These are phyloP conservation scores for Trichoderma hamatum DNA, from an alignment of 2,329 filamentous ascomycete genomes.

Conservation along the genomic window DNA sequence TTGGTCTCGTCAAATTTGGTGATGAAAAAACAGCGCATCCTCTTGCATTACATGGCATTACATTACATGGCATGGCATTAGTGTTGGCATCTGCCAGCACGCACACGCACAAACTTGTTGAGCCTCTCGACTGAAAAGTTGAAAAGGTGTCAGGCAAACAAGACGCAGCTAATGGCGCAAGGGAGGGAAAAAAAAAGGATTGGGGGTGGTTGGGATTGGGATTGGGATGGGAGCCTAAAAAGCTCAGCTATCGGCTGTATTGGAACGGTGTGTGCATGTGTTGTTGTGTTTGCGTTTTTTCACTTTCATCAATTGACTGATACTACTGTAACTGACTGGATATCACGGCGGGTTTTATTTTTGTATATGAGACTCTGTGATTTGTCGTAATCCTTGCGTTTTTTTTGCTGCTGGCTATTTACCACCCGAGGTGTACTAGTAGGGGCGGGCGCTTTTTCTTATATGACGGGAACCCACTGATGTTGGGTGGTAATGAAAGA, in stretches of 20 bases:
- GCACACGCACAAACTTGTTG: neutral
- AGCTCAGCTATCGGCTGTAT: slow-evolving; percentile 2
- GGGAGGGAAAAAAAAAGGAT: slow-evolving; percentile 1
- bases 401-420: neutral
- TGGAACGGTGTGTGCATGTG: neutral
- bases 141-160: slow-evolving; percentile 5
- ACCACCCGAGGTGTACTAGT: neutral
- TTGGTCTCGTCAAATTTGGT: neutral
- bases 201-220: neutral
- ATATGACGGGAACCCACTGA: neutral
- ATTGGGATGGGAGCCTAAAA: slow-evolving; percentile 3
- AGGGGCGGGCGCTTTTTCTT: neutral
- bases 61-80: neutral
- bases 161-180: slow-evolving; percentile 20
- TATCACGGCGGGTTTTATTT: too few species aligned
- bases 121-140: neutral
- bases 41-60: neutral
- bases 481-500: neutral
- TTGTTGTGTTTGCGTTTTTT: neutral
- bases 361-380: neutral
- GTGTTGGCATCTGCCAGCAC: neutral
- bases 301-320: neutral
- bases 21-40: neutral
- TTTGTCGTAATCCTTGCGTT: neutral
- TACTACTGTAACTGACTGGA: neutral